Base-by-base conservation (phyloP, 192 early-diverging fungal genomes). In the Coemansia biformis region DNA sequence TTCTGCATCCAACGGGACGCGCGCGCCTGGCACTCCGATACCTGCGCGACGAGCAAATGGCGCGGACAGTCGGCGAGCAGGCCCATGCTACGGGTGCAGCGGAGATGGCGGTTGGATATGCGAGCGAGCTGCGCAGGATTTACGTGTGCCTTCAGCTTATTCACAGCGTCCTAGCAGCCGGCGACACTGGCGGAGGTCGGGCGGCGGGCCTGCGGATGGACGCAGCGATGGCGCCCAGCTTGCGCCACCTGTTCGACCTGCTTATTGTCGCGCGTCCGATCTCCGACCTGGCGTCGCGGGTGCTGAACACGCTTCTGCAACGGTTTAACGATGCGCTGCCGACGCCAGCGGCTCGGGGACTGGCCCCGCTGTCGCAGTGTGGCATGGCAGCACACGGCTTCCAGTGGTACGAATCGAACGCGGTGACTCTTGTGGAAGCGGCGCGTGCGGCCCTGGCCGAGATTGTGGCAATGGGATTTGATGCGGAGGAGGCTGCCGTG, bases 321-420 rank as follows among this genome's bases (percentile, higher is more conserved):
- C 44, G 69, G 18, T 66, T 61, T 38, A 63, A 61, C 37, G 69
- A 73, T 11, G 38, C n/a, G 18, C 18, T 39, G 0, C 18, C 16
- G 19, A 17, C 51, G 11, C 5, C 51, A 4, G n/a, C n/a, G n/a
- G n/a, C n/a, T n/a, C 17, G 6, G 7, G 23, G 46, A 7, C 16
- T 19, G 8, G 19, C 17, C n/a, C n/a, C n/a, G n/a, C n/a, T n/a
- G n/a, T n/a, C n/a, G n/a, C n/a, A n/a, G n/a, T n/a, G n/a, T n/a
- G n/a, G n/a, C n/a, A n/a, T n/a, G n/a, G n/a, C n/a, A n/a, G n/a
- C n/a, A n/a, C 41, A 3, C 2, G 26, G 33, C 2, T 8, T 45
- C 1, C 49, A 13, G 31, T 73, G 69, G 69, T 73, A 61, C 32
- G 63, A 73, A 43, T 48, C 63, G 6, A 63, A 73, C 37, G 6